Conservation (phyloP, 1,284 basidiomycete genomes). For the Rhodotorula sp. region DNA sequence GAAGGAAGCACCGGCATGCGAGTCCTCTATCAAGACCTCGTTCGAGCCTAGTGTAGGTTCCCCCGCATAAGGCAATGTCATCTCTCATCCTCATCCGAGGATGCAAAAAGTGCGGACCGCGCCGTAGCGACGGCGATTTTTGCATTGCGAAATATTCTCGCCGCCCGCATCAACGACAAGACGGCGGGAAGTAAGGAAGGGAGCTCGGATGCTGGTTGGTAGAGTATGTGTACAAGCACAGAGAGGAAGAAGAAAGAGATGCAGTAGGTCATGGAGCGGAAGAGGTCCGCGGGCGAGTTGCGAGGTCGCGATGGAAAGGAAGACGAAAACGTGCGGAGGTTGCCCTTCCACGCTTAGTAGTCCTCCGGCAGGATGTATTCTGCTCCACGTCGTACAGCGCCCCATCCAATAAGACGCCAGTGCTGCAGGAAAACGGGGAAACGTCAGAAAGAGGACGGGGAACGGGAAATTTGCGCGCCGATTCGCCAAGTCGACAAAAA, state of each 20-base stretch:
- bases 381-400: constrained; percentile 31
- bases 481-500: neutral
- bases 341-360: constrained; percentile 6
- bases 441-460: neutral
- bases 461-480: too few relatives aligned
- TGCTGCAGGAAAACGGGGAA: constrained; percentile 55
- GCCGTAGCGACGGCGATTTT: neutral
- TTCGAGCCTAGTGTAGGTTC: neutral
- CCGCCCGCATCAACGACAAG: neutral
- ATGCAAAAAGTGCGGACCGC: too few relatives aligned
- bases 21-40: neutral
- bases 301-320: neutral
- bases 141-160: neutral
- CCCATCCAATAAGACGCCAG: constrained; percentile 66
- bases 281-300: neutral
- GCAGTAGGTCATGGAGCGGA: neutral
- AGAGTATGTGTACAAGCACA: constrained; percentile 8
- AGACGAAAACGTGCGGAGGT: too few relatives aligned
- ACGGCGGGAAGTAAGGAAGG: neutral
- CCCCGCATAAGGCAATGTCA: too few relatives aligned
- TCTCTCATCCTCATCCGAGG: too few relatives aligned
- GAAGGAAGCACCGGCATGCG: neutral
- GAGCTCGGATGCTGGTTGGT: neutral
- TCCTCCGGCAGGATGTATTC: constrained; percentile 38
- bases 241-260: neutral